phyloP scores from a whole-genome alignment of 768 basidiomycete genomes.

The Coprinopsis cinerea region DNA sequence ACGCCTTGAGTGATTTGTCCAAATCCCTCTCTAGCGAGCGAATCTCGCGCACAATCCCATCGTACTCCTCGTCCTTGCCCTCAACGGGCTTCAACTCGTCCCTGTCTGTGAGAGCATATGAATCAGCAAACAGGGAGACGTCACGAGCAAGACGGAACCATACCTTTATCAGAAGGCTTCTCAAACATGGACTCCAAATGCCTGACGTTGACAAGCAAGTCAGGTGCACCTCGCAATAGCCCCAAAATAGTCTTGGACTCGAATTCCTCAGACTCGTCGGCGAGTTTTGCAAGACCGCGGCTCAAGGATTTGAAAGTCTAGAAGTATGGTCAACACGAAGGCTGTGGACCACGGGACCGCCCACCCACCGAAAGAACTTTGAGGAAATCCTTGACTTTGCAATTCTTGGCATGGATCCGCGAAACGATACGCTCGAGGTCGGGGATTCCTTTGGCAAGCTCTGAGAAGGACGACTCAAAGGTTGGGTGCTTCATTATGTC shows the following conservation, averaged over 20 bases:
- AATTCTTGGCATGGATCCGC: conserved; percentile 89
- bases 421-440: conserved; percentile 94
- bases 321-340: not conserved
- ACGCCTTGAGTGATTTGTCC: conserved; percentile 57
- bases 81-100: conserved; percentile 72
- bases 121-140: not conserved
- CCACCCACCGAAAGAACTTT: conserved; percentile 66
- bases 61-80: conserved; percentile 86
- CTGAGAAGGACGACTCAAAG: conserved; percentile 72
- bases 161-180: conserved; percentile 55
- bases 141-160: not conserved
- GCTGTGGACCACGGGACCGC: not conserved
- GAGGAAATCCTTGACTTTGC: conserved; percentile 81
- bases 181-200: conserved; percentile 70
- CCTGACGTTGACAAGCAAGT: conserved; percentile 64
- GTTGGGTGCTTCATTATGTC: conserved; percentile 78
- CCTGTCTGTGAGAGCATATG: conserved; percentile 31
- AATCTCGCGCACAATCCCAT: conserved; percentile 71
- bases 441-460: conserved; percentile 75
- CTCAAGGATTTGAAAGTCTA: conserved; percentile 76
- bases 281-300: conserved; percentile 56
- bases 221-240: conserved; percentile 75
- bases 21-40: conserved; percentile 62
- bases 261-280: conserved; percentile 65
- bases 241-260: conserved; percentile 70